Evolutionary conservation across 352 stramenopile genomes (phyloP), one percentile per base, ranked within the genome.

Genomic region (Pythium vanterpoolii): DNA sequence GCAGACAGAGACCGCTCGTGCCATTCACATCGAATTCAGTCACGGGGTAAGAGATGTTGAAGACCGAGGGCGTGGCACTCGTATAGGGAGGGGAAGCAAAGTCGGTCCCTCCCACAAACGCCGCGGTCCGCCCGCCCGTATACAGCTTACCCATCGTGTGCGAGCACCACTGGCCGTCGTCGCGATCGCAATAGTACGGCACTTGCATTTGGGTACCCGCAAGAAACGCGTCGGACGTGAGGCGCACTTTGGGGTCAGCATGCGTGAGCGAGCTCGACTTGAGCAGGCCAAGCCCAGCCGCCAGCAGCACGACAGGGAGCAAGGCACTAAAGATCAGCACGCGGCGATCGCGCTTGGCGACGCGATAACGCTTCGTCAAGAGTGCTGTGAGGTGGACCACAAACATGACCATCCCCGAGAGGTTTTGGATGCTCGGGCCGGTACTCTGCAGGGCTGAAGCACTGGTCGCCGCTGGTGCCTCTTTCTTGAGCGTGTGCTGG

Each of bases 161-260:
- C 5, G 77, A 77, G 59, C 77, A 87, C 77, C 77, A 87, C 26
- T 77, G 24, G 36, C 56, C 58, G 10, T 74, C 58, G 52, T 87
- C 23, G n/a, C 43, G 27, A 26, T 81, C 68, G 30, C 77, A 87
- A 30, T 68, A 81, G 43, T 76, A 79, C n/a, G 77, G 77, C 0
- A 85, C 69, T 19, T 42, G 71, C 60, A 72, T 73, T 34, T 60
- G 40, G 11, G 27, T 64, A 1, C 71, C 67, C 6, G 33, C 56
- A 16, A 62, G 31, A 54, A 87, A 84, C 0, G 64, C 55, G 11
- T 72, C 60, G 0, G 77, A 72, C 19, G 42, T 62, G 14, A 70
- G 47, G 71, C 76, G 9, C 78, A 45, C 13, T 56, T n/a, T n/a
- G n/a, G n/a, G n/a, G n/a, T n/a, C n/a, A n/a, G n/a, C n/a, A n/a